Evolutionary conservation across 805 yeast species (phyloP).

Genomic region (Kluyveromyces aestuarii): DNA sequence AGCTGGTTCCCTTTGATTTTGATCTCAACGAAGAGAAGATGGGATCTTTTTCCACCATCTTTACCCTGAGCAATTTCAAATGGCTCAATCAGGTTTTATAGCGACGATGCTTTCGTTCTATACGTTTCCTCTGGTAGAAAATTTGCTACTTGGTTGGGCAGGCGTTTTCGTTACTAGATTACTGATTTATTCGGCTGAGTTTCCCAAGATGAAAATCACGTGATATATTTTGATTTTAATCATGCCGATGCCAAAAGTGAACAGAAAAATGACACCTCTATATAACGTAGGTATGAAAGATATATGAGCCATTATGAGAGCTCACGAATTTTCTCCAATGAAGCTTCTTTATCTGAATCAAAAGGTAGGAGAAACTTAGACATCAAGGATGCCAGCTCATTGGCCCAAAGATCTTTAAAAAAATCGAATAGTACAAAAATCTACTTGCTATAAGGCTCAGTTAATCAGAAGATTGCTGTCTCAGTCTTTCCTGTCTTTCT

Average conservation of each 20-base stretch:
- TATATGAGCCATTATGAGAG: no score
- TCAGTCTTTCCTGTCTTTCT: slow-evolving; percentile 77
- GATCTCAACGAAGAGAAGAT: slow-evolving; percentile 2
- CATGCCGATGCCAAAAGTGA: no score
- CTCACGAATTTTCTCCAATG: not conserved
- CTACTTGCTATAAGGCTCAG: not conserved
- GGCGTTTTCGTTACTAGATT: not conserved
- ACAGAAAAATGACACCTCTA: no score
- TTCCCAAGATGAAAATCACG: not conserved
- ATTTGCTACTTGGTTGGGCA: not conserved
- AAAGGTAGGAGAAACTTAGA: no score
- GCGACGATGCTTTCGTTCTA: not conserved
- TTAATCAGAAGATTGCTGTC: slow-evolving; percentile 17
- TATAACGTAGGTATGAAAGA: no score
- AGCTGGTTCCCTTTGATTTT: not conserved
- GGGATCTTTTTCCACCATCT: not conserved
- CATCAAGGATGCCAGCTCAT: not conserved
- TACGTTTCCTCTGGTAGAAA: no score
- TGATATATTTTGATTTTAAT: not conserved
- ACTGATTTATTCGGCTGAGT: not conserved
- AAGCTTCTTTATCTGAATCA: not conserved
- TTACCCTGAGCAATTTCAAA: not conserved
- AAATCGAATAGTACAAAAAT: not conserved
- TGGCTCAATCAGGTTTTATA: not conserved
- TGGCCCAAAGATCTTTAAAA: not conserved